A percentile compares a stretch with the other conserved stretches of the same genome.
These are phyloP conservation scores for Pichia sp. DNA, from an alignment of 1,139 yeast species.

Conservation along the genomic window DNA sequence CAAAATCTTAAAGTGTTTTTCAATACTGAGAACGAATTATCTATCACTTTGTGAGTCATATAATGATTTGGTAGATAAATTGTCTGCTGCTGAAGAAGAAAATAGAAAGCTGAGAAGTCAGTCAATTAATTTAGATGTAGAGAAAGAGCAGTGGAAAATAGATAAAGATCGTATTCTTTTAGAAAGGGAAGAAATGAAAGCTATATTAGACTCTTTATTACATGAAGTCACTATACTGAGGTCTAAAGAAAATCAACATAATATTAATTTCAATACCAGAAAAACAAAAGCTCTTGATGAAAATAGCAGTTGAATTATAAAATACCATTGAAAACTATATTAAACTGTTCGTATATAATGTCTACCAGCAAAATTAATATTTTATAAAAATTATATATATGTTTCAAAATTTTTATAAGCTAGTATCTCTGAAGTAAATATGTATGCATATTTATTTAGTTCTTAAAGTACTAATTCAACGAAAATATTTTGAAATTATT, in stretches of 20 bases:
- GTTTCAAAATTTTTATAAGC: no score
- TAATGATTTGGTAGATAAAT: constrained; percentile 18
- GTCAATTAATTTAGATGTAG: constrained; percentile 1
- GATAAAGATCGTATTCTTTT: constrained; percentile 19
- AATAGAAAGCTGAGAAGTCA: not conserved
- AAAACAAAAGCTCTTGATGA: no score
- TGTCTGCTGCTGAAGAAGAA: constrained; percentile 17
- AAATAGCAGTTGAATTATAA: no score
- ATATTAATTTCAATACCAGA: no score
- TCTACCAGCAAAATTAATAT: no score
- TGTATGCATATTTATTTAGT: no score
- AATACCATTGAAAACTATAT: no score
- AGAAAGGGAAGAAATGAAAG: constrained; percentile 24
- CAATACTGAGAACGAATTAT: constrained; percentile 23
- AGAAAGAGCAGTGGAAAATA: constrained; percentile 9
- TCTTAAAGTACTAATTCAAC: no score
- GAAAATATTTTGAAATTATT: no score
- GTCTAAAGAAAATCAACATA: constrained; percentile 11
- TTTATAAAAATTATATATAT: no score
- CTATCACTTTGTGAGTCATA: constrained; percentile 21
- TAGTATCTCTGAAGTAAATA: no score
- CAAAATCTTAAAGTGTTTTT: constrained; percentile 21
- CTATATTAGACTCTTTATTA: constrained; percentile 19
- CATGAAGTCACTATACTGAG: constrained; percentile 20
- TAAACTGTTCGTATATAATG: no score